Evolutionary conservation across 106 monocot genomes (phyloP), one percentile per base, ranked within the genome.

Genomic region (Dendrobium catenatum): DNA sequence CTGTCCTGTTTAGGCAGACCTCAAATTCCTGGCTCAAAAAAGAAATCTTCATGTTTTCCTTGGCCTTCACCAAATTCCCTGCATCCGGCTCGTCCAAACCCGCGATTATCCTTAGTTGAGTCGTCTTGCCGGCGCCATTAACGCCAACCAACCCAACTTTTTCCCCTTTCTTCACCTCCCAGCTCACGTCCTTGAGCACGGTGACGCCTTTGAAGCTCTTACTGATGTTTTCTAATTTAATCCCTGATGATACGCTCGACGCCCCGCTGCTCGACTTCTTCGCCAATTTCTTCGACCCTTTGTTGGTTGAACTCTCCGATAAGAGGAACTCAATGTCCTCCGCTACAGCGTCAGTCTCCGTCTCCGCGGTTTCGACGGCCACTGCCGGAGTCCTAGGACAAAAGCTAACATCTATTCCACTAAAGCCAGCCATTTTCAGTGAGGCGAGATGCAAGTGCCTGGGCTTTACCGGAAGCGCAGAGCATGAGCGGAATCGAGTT

Each of bases 161-260:
- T 82, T 99, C 93, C 7, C 99, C 99, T 68, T 85, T 93, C 85
- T 99, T 95, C 81, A 99, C 99, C 85, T 93, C 99, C 99, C 99
- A 99, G 77, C 87, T 93, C 55, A 95, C 91, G 43, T 93, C 93
- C 79, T 89, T 93, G 81, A 95, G 68, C 81, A 99, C 86, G 18
- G 93, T 91, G 7, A 88, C 89, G 4, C 99, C 95, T 79, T 91
- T 90, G 81, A 87, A 99, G 79, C 91, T 89, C 78, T 99, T 99
- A 64, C 87, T 90, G 61, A 99, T 88, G 67, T 89, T 91, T 82
- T 99, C 99, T 44, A 99, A 74, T 74, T 86, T 73, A 73, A 95
- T 78, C 9, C 99, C 99, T 9, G 99, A 93, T 0, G 99, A 90
- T n/a, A 99, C 86, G 80, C 93, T 86, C 44, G 99, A 99, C 5